Evolutionary conservation across 257 asterid genomes (phyloP).

Genomic region (Gynochthodes officinalis): DNA sequence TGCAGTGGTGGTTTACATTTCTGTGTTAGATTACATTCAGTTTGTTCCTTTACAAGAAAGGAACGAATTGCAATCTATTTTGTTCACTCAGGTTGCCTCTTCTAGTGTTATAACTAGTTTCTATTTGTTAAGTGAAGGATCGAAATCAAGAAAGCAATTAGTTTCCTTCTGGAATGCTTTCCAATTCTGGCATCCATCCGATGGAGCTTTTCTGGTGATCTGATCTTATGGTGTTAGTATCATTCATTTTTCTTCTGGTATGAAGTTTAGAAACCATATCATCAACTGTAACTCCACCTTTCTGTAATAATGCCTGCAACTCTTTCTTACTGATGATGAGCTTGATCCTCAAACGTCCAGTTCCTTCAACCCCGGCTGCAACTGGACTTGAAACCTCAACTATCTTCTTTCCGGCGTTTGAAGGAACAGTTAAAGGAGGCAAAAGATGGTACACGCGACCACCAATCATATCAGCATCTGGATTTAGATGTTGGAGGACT

Average conservation of each 20-base stretch:
- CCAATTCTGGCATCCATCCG: slow-evolving; percentile 32
- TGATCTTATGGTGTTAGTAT: slow-evolving; percentile 8
- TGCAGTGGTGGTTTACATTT: background rate
- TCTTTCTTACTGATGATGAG: slow-evolving; percentile 64
- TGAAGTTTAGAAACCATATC: slow-evolving; percentile 36
- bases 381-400: slow-evolving; percentile 43
- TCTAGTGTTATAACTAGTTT: slow-evolving; percentile 1
- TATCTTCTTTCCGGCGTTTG: slow-evolving; percentile 21
- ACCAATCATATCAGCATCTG: slow-evolving; percentile 44
- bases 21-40: background rate
- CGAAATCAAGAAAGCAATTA: slow-evolving; percentile 16
- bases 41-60: background rate
- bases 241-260: slow-evolving; percentile 19
- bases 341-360: slow-evolving; percentile 63
- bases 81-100: background rate
- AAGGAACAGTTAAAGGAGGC: slow-evolving; percentile 40
- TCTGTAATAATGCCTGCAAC: slow-evolving; percentile 50
- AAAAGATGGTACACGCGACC: slow-evolving; percentile 58
- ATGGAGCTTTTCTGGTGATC: slow-evolving; percentile 9
- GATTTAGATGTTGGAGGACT: slow-evolving; percentile 42
- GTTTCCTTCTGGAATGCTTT: slow-evolving; percentile 43
- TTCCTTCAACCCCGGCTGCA: slow-evolving; percentile 25
- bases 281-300: slow-evolving; percentile 47
- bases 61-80: background rate
- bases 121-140: background rate